Evolutionary conservation across 2,329 filamentous ascomycete species (phyloP), one percentile per base, ranked within the genome.

Genomic region (Cercospora sp.): DNA sequence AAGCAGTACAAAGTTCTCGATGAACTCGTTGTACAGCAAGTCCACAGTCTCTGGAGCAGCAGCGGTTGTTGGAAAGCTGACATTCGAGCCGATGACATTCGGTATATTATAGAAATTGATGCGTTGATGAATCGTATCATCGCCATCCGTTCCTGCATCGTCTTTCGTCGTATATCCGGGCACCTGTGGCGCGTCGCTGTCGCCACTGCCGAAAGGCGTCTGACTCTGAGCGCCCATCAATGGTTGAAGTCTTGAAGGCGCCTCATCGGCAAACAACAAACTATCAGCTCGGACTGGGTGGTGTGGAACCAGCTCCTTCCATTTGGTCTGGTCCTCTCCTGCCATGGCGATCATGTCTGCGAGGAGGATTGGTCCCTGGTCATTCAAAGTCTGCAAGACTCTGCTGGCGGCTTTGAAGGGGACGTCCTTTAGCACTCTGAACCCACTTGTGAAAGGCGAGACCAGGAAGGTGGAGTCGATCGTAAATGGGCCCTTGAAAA

Each of bases 401-500:
- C 90, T 87, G 68, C 85, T 87, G 1, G 94, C 95, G 16, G 89
- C 86, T 13, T 83, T 82, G 77, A 93, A 96, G 0, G 94, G 92
- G 4, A 99, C 91, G 73, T 96, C 88, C 63, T 90, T 89, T 62
- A 97, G 84, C 73, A 89, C 93, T 28, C 86, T 84, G 79, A 97
- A 91, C 1, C 86, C 87, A 79, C 90, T 97, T 1, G 88, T 88
- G 78, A 99, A 99, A 0, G 95, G 95, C 8, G 91, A 96, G 30
- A 98, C 86, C 45, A 94, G 90, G 77, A 89, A 98, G 0, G 91
- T 92, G 3, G 90, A 90, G 78, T 99, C 95, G 45, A 89, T 88
- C 0, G 95, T 98, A 77, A 98, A 98, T 0, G 90, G 84, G 0
- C 95, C 95, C 78, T 94, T 89, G 84, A 97, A 97, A 69, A 99